A percentile compares a stretch with the other conserved stretches of the same genome.
Conservation (phyloP, 192 early-diverging fungal species). For the Umbelopsis sp. region DNA sequence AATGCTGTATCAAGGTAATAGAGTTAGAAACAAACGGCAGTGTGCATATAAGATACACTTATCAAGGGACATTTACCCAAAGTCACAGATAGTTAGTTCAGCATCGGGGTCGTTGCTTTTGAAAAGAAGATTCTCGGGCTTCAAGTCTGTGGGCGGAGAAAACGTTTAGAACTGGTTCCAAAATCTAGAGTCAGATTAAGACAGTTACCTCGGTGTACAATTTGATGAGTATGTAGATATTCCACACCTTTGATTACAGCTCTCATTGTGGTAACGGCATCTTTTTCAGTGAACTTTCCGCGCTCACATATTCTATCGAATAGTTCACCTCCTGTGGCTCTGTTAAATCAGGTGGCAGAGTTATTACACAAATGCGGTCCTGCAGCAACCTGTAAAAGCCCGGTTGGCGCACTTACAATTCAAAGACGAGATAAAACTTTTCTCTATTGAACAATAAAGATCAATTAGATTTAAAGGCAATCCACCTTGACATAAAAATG, state of each 20-base stretch:
- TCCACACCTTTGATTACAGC: constrained; percentile 73
- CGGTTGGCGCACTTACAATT: constrained; percentile 45
- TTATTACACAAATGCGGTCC: neutral
- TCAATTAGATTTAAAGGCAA: constrained; percentile 40
- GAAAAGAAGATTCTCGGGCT: constrained; percentile 87
- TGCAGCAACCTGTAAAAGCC: neutral
- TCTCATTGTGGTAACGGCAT: constrained; percentile 72
- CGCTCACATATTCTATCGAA: constrained; percentile 76
- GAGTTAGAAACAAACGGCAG: neutral
- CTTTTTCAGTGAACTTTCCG: constrained; percentile 74
- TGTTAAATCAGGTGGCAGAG: constrained; percentile 6
- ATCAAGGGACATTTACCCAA: constrained; percentile 52
- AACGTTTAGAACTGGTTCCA: neutral
- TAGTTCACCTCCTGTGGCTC: constrained; percentile 79
- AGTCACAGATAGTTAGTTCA: constrained; percentile 79
- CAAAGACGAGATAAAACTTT: constrained; percentile 73
- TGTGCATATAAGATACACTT: no score
- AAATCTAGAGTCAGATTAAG: neutral
- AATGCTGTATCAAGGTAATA: constrained; percentile 40
- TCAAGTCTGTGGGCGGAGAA: constrained; percentile 48
- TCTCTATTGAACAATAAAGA: constrained; percentile 38
- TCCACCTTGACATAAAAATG: neutral
- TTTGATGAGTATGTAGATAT: constrained; percentile 81
- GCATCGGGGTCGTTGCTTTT: constrained; percentile 53
- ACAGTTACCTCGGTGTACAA: constrained; percentile 72